These are phyloP conservation scores for Agrostemma githago DNA, from an alignment of 148 eudicot species.

Conservation along the genomic window DNA sequence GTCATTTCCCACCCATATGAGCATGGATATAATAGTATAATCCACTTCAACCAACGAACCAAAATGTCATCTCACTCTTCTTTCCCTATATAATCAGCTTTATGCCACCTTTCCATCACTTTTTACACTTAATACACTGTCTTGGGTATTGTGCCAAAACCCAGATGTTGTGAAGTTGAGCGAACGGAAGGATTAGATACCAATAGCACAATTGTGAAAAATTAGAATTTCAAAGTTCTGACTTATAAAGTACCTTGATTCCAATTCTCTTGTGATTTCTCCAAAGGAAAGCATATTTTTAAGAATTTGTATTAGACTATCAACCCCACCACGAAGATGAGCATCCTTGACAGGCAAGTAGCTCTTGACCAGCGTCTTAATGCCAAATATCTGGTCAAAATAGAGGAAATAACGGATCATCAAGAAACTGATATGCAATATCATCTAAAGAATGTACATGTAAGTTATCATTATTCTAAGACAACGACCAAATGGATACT, in stretches of 20 bases:
- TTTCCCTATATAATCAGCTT: background rate
- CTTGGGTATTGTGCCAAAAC: background rate
- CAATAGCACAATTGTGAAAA: conserved; percentile 5
- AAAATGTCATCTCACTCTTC: background rate
- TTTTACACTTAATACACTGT: background rate
- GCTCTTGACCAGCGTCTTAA: conserved; percentile 90
- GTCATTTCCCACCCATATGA: background rate
- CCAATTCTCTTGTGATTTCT: conserved; percentile 62
- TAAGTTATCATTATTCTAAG: background rate
- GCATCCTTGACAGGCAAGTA: conserved; percentile 93
- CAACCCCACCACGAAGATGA: conserved; percentile 88
- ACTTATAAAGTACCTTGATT: conserved; percentile 56
- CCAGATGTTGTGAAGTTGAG: background rate
- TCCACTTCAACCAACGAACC: background rate
- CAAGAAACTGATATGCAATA: background rate
- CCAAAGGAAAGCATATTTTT: conserved; percentile 69
- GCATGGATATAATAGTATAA: background rate
- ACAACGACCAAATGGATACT: background rate
- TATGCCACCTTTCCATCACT: background rate
- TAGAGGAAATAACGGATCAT: background rate
- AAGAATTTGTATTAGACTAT: conserved; percentile 59
- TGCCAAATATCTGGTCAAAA: conserved; percentile 66
- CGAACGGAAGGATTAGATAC: background rate
- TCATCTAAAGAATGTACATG: background rate
- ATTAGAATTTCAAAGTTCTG: conserved; percentile 1